Base-by-base conservation (phyloP, 768 basidiomycete genomes). In the Trametes cinnabarina region DNA sequence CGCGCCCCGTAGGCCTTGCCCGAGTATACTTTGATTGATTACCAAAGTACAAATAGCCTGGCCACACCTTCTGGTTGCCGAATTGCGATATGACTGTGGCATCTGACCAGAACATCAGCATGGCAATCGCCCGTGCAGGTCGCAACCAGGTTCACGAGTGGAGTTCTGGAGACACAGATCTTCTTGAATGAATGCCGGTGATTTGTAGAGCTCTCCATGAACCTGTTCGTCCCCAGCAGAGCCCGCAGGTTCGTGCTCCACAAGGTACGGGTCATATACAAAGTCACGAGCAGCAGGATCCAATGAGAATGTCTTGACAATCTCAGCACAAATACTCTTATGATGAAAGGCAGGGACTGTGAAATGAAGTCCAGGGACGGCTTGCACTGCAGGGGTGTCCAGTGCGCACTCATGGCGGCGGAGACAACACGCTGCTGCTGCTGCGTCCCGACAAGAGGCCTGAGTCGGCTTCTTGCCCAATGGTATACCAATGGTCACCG, bases 11-110 rank as follows among this genome's bases (percentile, higher is more conserved):
- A 3, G 73, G 75, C 11, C 65, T 57, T 11, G 58, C 60, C 1
- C 69, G 66, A 3, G 65, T 54, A 47, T 78, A 79, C 63, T 81
- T 82, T 0, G 76, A 76, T 11, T 73, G 67, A 53, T 78, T 79
- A 0, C 74, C 77, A 19, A 76, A 66, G 44, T 51, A 73, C 1
- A 73, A 42, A 56, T 79, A 80, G 1, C 75, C 23, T 4, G 77
- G 77, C 79, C 77, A 80, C 2, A 61, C 46, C 22, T 43, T 52
- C 19, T 66, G 65, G 2, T 66, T 51, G 2, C 76, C 70, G 61
- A 75, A 75, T 4, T 58, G 41, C 1, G 72, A 60, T 0, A 76
- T 58, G 14, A 70, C 69, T 5, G 71, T 74, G 2, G 63, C 14
- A 58, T 76, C 72, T 0, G 72, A 74, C 60, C 66, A 71, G 30